phyloP scores from a whole-genome alignment of 2,329 filamentous ascomycete genomes.

The Epichloe brachyelytri region DNA sequence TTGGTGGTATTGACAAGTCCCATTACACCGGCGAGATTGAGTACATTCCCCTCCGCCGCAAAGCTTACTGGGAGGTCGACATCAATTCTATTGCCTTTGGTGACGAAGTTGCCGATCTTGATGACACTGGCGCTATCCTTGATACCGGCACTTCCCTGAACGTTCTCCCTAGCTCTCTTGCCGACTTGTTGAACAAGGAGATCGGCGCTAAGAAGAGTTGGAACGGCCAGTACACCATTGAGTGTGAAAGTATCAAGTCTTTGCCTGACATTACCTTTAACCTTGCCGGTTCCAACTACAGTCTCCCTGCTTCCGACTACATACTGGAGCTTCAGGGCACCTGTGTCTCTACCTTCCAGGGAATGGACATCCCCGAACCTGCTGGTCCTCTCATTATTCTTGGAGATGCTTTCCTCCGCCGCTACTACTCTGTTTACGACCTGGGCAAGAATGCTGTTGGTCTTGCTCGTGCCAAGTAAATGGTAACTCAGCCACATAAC shows the following conservation, averaged over 20 bases:
- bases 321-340: conserved; percentile 89
- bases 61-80: conserved; percentile 99
- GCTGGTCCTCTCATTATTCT: conserved; percentile 89
- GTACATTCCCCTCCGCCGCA: conserved; percentile 89
- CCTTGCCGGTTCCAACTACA: conserved; percentile 84
- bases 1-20: conserved; percentile 74
- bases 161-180: conserved; percentile 78
- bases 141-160: conserved; percentile 98
- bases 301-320: conserved; percentile 80
- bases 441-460: conserved; percentile 80
- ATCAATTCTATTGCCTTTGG: conserved; percentile 86
- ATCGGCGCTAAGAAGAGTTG: conserved; percentile 97
- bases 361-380: conserved; percentile 82
- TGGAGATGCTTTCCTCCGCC: conserved; percentile 74
- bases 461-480: conserved; percentile 67
- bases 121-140: conserved; percentile 90
- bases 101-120: conserved; percentile 72
- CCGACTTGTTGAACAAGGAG: conserved; percentile 93
- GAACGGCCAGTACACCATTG: conserved; percentile 92
- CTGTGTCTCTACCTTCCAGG: conserved; percentile 96
- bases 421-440: conserved; percentile 94
- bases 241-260: conserved; percentile 69
- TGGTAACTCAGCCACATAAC: neutral
- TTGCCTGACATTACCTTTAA: conserved; percentile 89
- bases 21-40: conserved; percentile 78